Base-by-base conservation (phyloP, 2,329 filamentous ascomycete genomes). In the Fulvia fulva region DNA sequence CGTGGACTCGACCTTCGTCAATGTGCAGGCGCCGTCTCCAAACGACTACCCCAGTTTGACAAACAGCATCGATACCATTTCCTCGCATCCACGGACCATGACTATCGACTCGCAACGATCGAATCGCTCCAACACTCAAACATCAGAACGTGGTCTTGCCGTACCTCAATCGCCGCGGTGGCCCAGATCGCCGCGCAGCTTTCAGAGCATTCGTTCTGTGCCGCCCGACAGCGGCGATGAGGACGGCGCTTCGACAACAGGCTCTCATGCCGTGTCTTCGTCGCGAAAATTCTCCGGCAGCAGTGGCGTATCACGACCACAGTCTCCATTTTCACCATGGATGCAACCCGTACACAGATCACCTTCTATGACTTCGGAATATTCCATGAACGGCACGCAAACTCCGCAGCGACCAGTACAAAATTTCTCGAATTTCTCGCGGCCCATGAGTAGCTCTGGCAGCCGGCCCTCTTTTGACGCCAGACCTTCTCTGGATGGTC, bases 301-400 rank as follows among this genome's bases (percentile, higher is more conserved):
- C 64, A 92, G 83, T 64, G 82, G 79, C 50, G 73, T 85, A 30
- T 87, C 84, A 2, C 74, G 80, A 61, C 79, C 83, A 7, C 79
- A 83, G 51, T 87, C 86, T 22, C 85, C 86, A 49, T 78, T 84
- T 61, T 88, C 88, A 23, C 87, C 87, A 1, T 81, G 80, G 53
- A 74, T 82, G 58, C 80, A 83, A 16, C 80, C 84, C 26, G 83
- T 87, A 67, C 83, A 86, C 58, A 83, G 91, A 68, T 96, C 92
- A 0, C 91, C 91, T 1, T 97, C 94, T 0, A 82, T 90, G 37
- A 87, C 86, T 61, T 97, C 93, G 1, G 90, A 96, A 61, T 83
- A 84, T 52, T 96, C 91, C 1, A 81, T 82, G 46, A 81, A 76
- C 50, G 80, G 83, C 12, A 76, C 74, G 19, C 62, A 64, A 28